A percentile compares a stretch with the other conserved stretches of the same genome.
Conservation (phyloP, 164 flowering plant species). For the Piper betle region DNA sequence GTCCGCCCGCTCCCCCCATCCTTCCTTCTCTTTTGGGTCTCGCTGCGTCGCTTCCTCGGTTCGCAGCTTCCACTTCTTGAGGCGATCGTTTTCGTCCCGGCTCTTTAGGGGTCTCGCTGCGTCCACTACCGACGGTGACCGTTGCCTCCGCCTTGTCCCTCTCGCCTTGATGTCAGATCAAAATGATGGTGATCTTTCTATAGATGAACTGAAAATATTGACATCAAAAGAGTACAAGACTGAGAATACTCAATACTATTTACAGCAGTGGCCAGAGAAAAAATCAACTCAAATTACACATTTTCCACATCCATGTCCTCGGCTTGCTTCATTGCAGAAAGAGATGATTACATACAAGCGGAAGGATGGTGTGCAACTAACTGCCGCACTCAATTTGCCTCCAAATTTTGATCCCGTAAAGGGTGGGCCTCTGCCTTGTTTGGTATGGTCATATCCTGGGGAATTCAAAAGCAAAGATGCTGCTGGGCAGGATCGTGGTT, state of each 20-base stretch:
- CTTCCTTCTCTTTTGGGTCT: slow-evolving; percentile 4
- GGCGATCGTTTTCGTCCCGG: slow-evolving; percentile 1
- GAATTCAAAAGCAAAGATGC: slow-evolving; percentile 98
- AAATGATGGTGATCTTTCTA: slow-evolving; percentile 51
- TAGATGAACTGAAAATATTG: slow-evolving; percentile 61
- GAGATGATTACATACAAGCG: slow-evolving; percentile 92
- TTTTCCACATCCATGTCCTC: slow-evolving; percentile 97
- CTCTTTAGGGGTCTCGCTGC: slow-evolving; percentile 8
- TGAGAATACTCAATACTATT: slow-evolving; percentile 77
- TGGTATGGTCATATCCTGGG: slow-evolving; percentile 97
- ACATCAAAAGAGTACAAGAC: slow-evolving; percentile 96
- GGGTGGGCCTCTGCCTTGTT: slow-evolving; percentile 95
- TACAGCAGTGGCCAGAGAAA: slow-evolving; percentile 74
- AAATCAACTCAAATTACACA: slow-evolving; percentile 55
- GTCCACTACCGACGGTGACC: slow-evolving; percentile 14
- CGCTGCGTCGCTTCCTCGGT: slow-evolving; percentile 8
- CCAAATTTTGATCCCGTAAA: slow-evolving; percentile 76
- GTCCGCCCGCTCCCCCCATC: slow-evolving; percentile 5
- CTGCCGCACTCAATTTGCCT: slow-evolving; percentile 87
- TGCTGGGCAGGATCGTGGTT: slow-evolving; percentile 97
- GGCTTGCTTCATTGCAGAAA: slow-evolving; percentile 72
- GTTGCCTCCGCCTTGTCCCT: slow-evolving; percentile 30
- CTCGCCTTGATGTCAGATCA: slow-evolving; percentile 68
- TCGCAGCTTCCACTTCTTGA: slow-evolving; percentile 8
- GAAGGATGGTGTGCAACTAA: slow-evolving; percentile 94